Evolutionary conservation across 208 protist species (phyloP).

Genomic region (Trichomonas tenax): DNA sequence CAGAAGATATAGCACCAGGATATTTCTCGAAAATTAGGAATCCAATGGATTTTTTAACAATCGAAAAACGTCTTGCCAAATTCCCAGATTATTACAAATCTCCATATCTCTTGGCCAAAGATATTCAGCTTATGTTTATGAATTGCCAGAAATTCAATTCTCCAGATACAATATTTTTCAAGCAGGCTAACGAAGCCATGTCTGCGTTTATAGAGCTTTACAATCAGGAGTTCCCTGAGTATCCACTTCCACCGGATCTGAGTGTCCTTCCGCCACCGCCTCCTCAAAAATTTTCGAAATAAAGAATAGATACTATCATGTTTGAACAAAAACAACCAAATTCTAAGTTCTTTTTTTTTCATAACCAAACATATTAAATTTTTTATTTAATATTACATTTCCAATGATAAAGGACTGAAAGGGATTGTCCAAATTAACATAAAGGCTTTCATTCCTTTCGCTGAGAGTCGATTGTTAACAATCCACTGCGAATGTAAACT

Average conservation of each 20-base stretch:
- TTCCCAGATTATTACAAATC: constrained; percentile 9
- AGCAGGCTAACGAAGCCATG: background rate
- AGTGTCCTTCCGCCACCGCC: background rate
- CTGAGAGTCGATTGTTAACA: too few relatives aligned
- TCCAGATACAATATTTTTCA: background rate
- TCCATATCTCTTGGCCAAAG: background rate
- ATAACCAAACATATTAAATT: too few relatives aligned
- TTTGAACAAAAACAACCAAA: background rate
- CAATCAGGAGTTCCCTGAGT: background rate
- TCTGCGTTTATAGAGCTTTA: background rate
- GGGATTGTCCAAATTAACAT: too few relatives aligned
- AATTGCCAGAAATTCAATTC: background rate
- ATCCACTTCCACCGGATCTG: background rate
- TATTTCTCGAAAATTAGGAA: background rate
- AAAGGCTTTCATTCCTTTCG: too few relatives aligned
- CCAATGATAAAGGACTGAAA: too few relatives aligned
- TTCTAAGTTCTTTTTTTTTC: too few relatives aligned
- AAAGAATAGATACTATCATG: background rate
- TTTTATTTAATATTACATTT: too few relatives aligned
- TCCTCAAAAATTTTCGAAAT: background rate
- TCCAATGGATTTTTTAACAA: constrained; percentile 9
- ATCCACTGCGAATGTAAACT: background rate
- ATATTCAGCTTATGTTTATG: background rate
- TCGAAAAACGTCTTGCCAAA: background rate
- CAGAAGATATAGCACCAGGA: background rate